Conservation (phyloP, 1,139 yeast species). For the Taphrina wiesneri region DNA sequence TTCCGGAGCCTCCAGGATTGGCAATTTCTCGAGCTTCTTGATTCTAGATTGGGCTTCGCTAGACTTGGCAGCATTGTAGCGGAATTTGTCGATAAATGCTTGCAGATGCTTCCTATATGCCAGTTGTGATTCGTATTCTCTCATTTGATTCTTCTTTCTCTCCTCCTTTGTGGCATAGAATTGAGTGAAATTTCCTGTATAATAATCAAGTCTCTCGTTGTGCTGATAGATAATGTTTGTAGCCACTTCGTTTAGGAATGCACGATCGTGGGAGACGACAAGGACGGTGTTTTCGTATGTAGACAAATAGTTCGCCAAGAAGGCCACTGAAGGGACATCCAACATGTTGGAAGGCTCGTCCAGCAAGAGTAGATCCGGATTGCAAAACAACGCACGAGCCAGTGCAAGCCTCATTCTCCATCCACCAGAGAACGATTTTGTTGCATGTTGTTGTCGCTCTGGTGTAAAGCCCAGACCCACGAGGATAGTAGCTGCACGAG, state of each 20-base stretch:
- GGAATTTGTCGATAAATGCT: constrained; percentile 85
- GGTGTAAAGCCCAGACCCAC: constrained; percentile 90
- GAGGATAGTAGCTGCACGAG: constrained; percentile 93
- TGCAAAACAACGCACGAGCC: constrained; percentile 95
- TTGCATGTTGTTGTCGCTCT: constrained; percentile 77
- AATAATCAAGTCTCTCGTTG: constrained; percentile 92
- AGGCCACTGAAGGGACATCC: constrained; percentile 98
- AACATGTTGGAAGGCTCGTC: constrained; percentile 99
- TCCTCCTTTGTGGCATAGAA: constrained; percentile 94
- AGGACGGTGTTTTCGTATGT: constrained; percentile 82
- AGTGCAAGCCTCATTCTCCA: constrained; percentile 99
- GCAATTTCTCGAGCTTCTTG: constrained; percentile 90
- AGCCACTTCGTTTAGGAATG: constrained; percentile 94
- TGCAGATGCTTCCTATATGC: constrained; percentile 92
- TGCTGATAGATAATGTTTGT: constrained; percentile 98
- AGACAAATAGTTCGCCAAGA: constrained; percentile 82
- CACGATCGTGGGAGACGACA: constrained; percentile 96
- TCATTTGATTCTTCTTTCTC: constrained; percentile 85
- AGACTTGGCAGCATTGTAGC: constrained; percentile 96
- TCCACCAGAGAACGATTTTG: constrained; percentile 97
- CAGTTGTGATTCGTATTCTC: constrained; percentile 97
- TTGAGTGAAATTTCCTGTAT: constrained; percentile 90
- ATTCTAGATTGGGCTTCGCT: constrained; percentile 97
- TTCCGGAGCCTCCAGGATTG: constrained; percentile 89
- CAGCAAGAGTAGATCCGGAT: constrained; percentile 84